Percentiles rank a stretch among this genome's conserved stretches.
Conservation (phyloP, 208 protist species). For the Lotmaria passim region DNA sequence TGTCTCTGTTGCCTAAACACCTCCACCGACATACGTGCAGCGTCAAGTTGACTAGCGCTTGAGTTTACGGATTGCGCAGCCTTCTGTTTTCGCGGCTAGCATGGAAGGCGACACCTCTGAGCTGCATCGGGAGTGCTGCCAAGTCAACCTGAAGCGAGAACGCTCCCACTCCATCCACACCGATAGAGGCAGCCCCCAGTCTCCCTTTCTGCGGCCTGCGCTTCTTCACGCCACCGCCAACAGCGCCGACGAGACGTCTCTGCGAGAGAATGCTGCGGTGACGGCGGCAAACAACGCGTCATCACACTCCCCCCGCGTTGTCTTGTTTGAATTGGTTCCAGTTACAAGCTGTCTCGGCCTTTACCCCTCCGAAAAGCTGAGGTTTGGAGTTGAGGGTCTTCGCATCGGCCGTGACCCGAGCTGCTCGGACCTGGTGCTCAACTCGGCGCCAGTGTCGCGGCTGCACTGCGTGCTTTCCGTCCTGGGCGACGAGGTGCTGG, state of each 20-base stretch:
- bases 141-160: constrained; percentile 19
- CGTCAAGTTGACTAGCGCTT: too few species aligned
- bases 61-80: not conserved
- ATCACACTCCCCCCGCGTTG: not conserved
- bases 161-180: constrained; percentile 19
- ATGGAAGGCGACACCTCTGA: constrained; percentile 10
- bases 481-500: constrained; percentile 58
- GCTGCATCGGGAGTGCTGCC: constrained; percentile 25
- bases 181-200: constrained; percentile 11
- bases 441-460: constrained; percentile 36
- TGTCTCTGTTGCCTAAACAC: too few species aligned
- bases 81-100: not conserved
- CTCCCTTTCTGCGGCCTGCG: not conserved
- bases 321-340: constrained; percentile 23
- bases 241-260: not conserved
- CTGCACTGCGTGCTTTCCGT: constrained; percentile 64
- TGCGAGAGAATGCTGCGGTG: not conserved
- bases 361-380: not conserved
- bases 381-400: constrained; percentile 50
- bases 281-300: not conserved
- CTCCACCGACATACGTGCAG: too few species aligned
- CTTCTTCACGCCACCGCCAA: not conserved
- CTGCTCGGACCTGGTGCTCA: constrained; percentile 44
- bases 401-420: constrained; percentile 53
- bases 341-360: not conserved